Base-by-base conservation (phyloP, 1,284 basidiomycete species). In the Apiotrichum sp. region DNA sequence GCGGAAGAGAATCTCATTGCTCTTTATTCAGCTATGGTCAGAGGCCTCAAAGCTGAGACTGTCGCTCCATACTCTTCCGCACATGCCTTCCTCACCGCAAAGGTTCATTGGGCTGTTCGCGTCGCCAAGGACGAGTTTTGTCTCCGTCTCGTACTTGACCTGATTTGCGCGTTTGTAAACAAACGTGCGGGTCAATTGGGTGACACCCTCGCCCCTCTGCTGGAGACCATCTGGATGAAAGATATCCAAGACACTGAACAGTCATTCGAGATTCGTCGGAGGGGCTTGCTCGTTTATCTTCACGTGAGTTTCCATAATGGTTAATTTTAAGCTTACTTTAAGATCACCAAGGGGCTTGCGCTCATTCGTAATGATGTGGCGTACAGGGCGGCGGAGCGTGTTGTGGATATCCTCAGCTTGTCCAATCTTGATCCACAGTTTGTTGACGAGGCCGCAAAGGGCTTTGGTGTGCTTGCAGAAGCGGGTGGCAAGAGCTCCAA, bases 261-360 rank as follows among this genome's bases (percentile, higher is more conserved):
- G 42, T 57, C 60, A 10, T 53, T 61, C 10, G 61, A 62, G 16
- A 48, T 57, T 1, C 58, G 69, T n/a, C 53, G 51, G 29, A 43
- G 67, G 11, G 69, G 61, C 10, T 52, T 73, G 31, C 53, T 57
- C 4, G 69, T 55, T 8, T 66, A 57, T 40, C 40, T 66, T 58
- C 51, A 67, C 61, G 67, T 65, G 13, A 58, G 64, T 51, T 52
- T 45, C 7, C 33, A 22, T 42, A 0, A 3, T 44, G 47, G 13
- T 9, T 10, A 22, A 22, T 22, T 13, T 32, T 11, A 32, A 53
- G 32, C 49, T 55, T 16, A 52, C 31, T 1, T 13, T n/a, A 63
- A 92, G 90, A 80, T 89, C 16, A 80, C 83, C 13, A 90, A 87
- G 71, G 88, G 83, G 0, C 78, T 97, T n/a, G 76, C 91, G 0